Percentiles rank a stretch among this genome's conserved stretches.
phyloP scores from a whole-genome alignment of 140 eudicot species.

The Cichorium intybus region DNA sequence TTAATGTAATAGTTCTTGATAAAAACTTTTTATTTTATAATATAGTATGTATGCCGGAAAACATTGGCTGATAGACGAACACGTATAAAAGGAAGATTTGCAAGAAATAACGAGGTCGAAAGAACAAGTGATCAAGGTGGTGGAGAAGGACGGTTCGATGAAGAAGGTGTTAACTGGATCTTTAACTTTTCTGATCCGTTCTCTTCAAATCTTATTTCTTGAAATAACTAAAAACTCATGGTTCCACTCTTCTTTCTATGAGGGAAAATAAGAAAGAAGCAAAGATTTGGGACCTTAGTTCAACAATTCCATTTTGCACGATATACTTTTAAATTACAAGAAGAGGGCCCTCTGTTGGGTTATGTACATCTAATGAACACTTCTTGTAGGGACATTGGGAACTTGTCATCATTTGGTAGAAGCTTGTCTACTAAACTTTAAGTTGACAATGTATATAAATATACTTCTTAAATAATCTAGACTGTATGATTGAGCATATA shows the following conservation, averaged over 20 bases:
- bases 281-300: not conserved
- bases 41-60: constrained; percentile 74
- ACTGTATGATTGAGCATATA: too few relatives aligned
- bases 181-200: constrained; percentile 37
- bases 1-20: not conserved
- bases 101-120: constrained; percentile 51
- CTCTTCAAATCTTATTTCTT: constrained; percentile 42
- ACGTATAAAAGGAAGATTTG: constrained; percentile 70
- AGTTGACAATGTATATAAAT: not conserved
- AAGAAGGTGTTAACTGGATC: constrained; percentile 44
- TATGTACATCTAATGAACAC: not conserved
- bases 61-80: constrained; percentile 73
- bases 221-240: not conserved
- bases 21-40: not conserved
- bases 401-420: not conserved
- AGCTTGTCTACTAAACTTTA: not conserved
- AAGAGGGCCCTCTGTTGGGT: not conserved
- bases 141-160: constrained; percentile 29
- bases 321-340: not conserved
- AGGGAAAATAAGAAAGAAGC: not conserved
- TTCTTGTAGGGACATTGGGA: not conserved
- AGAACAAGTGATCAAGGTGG: constrained; percentile 26
- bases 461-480: not conserved
- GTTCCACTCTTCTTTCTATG: not conserved
- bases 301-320: not conserved